These are phyloP conservation scores for Cyclospora cayetanensis DNA, from an alignment of 169 alveolate species.

Conservation along the genomic window DNA sequence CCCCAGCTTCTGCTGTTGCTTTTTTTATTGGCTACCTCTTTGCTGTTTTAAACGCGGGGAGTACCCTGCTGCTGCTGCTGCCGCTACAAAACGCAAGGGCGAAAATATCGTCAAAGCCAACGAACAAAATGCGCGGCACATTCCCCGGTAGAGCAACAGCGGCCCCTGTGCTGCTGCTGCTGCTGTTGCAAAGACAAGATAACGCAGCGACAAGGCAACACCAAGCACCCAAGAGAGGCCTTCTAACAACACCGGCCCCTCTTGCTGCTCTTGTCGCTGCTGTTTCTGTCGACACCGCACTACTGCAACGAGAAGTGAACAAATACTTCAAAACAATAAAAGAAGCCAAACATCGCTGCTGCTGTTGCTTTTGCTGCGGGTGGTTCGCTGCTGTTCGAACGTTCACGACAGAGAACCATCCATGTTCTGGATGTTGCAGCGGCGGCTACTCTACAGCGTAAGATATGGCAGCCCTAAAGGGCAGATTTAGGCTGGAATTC, in stretches of 20 bases:
- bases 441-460: constrained; percentile 17
- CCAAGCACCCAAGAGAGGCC: background rate
- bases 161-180: background rate
- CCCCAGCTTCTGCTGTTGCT: constrained; percentile 30
- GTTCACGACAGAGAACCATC: background rate
- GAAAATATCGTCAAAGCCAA: too few species aligned
- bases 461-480: background rate
- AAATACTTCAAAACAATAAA: constrained; percentile 43
- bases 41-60: background rate
- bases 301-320: constrained; percentile 27
- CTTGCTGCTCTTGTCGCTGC: constrained; percentile 20
- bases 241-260: background rate
- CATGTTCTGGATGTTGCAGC: background rate
- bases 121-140: too few species aligned
- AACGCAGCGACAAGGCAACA: background rate
- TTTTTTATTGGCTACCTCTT: background rate
- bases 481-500: background rate
- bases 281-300: too few species aligned
- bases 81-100: too few species aligned
- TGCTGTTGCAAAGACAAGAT: background rate
- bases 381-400: background rate
- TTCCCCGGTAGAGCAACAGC: constrained; percentile 30
- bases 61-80: constrained; percentile 1
- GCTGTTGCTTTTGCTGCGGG: background rate
- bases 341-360: background rate